Evolutionary conservation across 106 monocot genomes (phyloP).

Genomic region (Dioscorea zingiberensis): DNA sequence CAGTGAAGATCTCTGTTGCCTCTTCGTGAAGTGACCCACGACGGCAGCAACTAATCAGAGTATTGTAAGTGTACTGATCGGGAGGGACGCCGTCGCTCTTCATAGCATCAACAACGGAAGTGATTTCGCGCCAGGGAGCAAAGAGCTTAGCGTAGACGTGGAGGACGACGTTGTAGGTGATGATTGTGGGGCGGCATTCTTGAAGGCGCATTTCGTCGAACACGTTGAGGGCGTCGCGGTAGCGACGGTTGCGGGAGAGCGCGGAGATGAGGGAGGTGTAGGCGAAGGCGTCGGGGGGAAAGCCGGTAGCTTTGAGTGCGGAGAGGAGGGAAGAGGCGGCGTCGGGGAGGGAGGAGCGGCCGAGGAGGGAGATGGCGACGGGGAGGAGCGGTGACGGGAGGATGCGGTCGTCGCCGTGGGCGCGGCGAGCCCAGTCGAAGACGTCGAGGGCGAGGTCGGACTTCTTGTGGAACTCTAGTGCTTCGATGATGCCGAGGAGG

Average conservation of each 20-base stretch:
- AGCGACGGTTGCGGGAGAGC: constrained; percentile 39
- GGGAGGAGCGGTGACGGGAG: constrained; percentile 44
- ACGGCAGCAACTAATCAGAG: constrained; percentile 85
- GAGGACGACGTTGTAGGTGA: constrained; percentile 91
- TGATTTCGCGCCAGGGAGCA: constrained; percentile 65
- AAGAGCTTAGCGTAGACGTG: constrained; percentile 64
- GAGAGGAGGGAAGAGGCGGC: constrained; percentile 38
- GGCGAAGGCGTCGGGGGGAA: constrained; percentile 48
- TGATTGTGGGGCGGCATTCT: constrained; percentile 52
- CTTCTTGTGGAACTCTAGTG: constrained; percentile 40
- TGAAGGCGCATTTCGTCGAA: constrained; percentile 55
- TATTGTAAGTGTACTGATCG: constrained; percentile 88
- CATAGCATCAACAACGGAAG: constrained; percentile 54
- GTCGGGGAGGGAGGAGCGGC: constrained; percentile 35
- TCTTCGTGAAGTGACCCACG: constrained; percentile 59
- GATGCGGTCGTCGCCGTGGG: constrained; percentile 26
- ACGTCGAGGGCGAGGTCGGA: constrained; percentile 41
- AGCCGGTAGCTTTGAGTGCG: constrained; percentile 13
- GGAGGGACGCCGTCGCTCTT: constrained; percentile 57
- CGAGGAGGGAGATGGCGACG: constrained; percentile 50
- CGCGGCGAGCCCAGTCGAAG: constrained; percentile 41
- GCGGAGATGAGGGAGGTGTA: constrained; percentile 76
- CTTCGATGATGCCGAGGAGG: constrained; percentile 38
- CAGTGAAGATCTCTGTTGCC: constrained; percentile 52
- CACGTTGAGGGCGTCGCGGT: constrained; percentile 54